phyloP scores from a whole-genome alignment of 1,284 basidiomycete genomes.

The Cryptococcus sp. region DNA sequence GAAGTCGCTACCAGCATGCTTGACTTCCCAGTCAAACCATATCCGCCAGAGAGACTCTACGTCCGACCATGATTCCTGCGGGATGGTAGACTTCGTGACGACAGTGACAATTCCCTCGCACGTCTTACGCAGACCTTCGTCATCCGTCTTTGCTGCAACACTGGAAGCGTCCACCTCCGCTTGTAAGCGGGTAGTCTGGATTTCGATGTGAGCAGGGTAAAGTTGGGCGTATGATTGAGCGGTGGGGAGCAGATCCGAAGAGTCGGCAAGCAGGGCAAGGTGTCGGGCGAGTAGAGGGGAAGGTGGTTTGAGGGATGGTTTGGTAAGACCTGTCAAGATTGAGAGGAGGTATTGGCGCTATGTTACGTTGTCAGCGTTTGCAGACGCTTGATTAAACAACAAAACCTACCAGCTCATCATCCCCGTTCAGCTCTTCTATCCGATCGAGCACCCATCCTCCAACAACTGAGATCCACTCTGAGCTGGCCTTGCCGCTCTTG shows the following conservation, averaged over 20 bases:
- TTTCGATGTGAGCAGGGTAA: conserved; percentile 30
- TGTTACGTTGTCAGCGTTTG: neutral
- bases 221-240: conserved; percentile 31
- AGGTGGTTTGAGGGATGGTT: conserved; percentile 36
- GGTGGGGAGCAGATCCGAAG: conserved; percentile 12
- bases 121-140: conserved; percentile 15
- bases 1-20: conserved; percentile 1
- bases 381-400: neutral
- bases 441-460: conserved; percentile 44
- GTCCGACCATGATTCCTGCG: conserved; percentile 15
- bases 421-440: conserved; percentile 25
- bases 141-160: neutral
- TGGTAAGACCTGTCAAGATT: conserved; percentile 35
- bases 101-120: conserved; percentile 23
- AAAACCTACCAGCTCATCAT: conserved; percentile 39
- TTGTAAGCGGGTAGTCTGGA: conserved; percentile 33
- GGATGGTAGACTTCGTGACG: conserved; percentile 15
- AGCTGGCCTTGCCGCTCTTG: conserved; percentile 20
- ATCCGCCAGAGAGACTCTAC: conserved; percentile 30
- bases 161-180: conserved; percentile 20
- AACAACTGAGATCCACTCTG: conserved; percentile 34
- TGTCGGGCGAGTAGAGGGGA: conserved; percentile 39
- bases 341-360: conserved; percentile 41
- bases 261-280: conserved; percentile 23
- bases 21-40: conserved; percentile 28